Conservation (phyloP, 2,329 filamentous ascomycete genomes). For the Emericellopsis cladophorae region DNA sequence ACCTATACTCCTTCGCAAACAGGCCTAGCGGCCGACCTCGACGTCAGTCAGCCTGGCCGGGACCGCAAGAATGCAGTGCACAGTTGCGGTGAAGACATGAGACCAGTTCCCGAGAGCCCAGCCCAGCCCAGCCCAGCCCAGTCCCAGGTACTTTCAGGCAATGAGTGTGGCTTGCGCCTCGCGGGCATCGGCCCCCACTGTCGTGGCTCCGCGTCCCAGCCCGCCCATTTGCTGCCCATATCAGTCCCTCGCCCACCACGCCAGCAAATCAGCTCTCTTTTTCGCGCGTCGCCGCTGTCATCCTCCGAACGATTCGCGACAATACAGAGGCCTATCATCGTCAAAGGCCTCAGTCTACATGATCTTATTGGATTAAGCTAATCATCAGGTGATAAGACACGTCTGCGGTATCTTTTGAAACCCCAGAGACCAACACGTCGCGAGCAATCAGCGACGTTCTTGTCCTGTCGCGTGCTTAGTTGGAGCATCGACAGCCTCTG, state of each 20-base stretch:
- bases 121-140: too few relatives aligned
- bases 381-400: conserved; percentile 37
- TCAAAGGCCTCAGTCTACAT: conserved; percentile 25
- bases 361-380: conserved; percentile 30
- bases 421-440: not conserved
- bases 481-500: too few relatives aligned
- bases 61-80: too few relatives aligned
- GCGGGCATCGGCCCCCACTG: not conserved
- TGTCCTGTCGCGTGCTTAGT: not conserved
- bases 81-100: too few relatives aligned
- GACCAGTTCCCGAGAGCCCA: too few relatives aligned
- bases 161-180: too few relatives aligned
- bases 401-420: conserved; percentile 1
- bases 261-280: conserved; percentile 39
- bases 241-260: conserved; percentile 9
- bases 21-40: too few relatives aligned
- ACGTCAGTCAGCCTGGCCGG: too few relatives aligned
- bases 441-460: not conserved
- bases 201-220: not conserved
- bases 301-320: conserved; percentile 6
- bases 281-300: conserved; percentile 13
- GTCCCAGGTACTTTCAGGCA: too few relatives aligned
- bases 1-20: too few relatives aligned
- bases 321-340: conserved; percentile 16
- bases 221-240: not conserved